Evolutionary conservation across 2,329 filamentous ascomycete species (phyloP).

Genomic region (Epichloe hybrida): DNA sequence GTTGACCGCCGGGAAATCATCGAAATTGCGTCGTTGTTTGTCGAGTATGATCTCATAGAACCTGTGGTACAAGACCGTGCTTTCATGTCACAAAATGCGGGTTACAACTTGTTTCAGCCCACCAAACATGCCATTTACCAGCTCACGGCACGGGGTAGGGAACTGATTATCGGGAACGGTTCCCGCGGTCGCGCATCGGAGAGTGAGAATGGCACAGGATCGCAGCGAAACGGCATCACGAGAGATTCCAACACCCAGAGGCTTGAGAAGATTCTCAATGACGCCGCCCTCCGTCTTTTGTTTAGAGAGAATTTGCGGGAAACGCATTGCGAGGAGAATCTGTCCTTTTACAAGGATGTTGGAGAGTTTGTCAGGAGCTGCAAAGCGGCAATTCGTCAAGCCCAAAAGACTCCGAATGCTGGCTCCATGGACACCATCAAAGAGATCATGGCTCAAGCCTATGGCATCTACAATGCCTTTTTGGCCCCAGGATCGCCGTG

Average conservation of each 20-base stretch:
- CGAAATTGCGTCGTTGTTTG: constrained; percentile 71
- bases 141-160: constrained; percentile 69
- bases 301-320: constrained; percentile 92
- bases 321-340: constrained; percentile 93
- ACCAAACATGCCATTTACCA: constrained; percentile 81
- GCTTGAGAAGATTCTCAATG: constrained; percentile 82
- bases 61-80: constrained; percentile 55
- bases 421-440: constrained; percentile 71
- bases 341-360: constrained; percentile 92
- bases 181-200: constrained; percentile 46
- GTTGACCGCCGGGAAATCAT: constrained; percentile 79
- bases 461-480: constrained; percentile 96
- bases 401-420: constrained; percentile 49
- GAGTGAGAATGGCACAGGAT: constrained; percentile 34
- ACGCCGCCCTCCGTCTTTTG: constrained; percentile 73
- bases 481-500: constrained; percentile 90
- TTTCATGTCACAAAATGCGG: constrained; percentile 50
- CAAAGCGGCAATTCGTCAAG: constrained; percentile 47
- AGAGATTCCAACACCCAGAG: constrained; percentile 92
- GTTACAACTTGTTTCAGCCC: constrained; percentile 60
- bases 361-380: constrained; percentile 71
- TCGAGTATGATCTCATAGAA: constrained; percentile 73
- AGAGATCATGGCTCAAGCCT: constrained; percentile 91
- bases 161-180: constrained; percentile 39
- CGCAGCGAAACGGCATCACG: constrained; percentile 44